Conservation (phyloP, 108 stramenopile species). For the Nitzschia sp. region DNA sequence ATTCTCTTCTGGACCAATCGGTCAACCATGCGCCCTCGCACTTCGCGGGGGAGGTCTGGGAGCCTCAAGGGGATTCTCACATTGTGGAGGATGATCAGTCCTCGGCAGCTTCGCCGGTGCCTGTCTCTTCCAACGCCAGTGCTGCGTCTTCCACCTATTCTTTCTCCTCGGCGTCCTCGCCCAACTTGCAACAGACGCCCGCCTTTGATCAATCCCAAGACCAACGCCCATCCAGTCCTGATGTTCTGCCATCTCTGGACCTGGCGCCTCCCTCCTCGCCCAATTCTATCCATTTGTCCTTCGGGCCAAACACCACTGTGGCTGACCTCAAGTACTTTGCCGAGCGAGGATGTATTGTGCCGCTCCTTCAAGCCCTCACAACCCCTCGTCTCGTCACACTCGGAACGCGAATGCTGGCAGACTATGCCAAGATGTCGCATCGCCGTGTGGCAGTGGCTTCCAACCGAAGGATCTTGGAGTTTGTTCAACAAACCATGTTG, state of each 20-base stretch:
- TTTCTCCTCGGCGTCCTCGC: conserved; percentile 10
- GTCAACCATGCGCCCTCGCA: neutral
- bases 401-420: conserved; percentile 83
- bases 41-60: conserved; percentile 1
- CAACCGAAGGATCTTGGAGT: conserved; percentile 78
- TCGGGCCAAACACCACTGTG: conserved; percentile 80
- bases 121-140: conserved; percentile 25
- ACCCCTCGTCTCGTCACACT: conserved; percentile 76
- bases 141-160: conserved; percentile 20
- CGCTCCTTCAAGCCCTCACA: conserved; percentile 67
- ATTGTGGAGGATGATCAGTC: conserved; percentile 33
- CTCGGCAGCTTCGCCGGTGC: conserved; percentile 4
- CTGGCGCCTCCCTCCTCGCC: conserved; percentile 45
- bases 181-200: conserved; percentile 48
- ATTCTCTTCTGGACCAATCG: conserved; percentile 10
- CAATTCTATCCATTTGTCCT: conserved; percentile 56
- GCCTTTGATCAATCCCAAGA: conserved; percentile 58
- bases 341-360: conserved; percentile 81
- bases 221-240: conserved; percentile 8
- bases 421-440: conserved; percentile 88
- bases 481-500: conserved; percentile 73
- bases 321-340: conserved; percentile 78
- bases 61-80: conserved; percentile 12
- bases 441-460: conserved; percentile 81
- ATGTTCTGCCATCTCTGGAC: conserved; percentile 11